Conservation (phyloP, 805 yeast genomes). For the Phaffomyces antillensis region DNA sequence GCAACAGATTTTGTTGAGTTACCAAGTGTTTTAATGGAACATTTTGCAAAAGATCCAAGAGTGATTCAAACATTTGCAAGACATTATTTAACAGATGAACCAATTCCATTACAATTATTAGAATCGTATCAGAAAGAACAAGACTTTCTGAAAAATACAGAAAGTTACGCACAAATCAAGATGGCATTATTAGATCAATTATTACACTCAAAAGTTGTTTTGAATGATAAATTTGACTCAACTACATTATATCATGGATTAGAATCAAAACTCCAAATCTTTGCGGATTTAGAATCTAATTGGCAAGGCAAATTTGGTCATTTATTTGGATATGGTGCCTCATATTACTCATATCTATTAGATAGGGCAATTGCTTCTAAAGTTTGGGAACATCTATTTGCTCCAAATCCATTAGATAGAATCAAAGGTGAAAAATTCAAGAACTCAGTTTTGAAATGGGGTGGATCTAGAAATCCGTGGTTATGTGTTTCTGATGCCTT, state of each 20-base stretch:
- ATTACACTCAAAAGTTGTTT: constrained; percentile 44
- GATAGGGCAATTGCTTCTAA: constrained; percentile 90
- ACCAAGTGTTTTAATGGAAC: constrained; percentile 95
- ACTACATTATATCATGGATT: constrained; percentile 57
- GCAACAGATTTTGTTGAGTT: constrained; percentile 94
- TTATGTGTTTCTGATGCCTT: constrained; percentile 72
- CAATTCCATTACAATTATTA: constrained; percentile 45
- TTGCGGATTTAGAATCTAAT: constrained; percentile 61
- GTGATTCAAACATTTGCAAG: constrained; percentile 68
- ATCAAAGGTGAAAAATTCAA: constrained; percentile 72
- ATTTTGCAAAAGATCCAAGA: constrained; percentile 74
- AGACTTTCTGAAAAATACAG: constrained; percentile 55
- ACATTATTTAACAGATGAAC: constrained; percentile 57
- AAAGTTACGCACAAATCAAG: constrained; percentile 78
- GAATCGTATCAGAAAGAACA: constrained; percentile 44
- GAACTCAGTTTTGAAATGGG: constrained; percentile 75
- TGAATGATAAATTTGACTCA: constrained; percentile 42
- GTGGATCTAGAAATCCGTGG: constrained; percentile 92
- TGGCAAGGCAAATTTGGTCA: constrained; percentile 97
- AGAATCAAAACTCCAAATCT: constrained; percentile 51
- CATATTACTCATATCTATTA: constrained; percentile 84
- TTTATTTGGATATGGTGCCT: constrained; percentile 86
- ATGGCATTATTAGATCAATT: constrained; percentile 86
- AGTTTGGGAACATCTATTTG: constrained; percentile 72
- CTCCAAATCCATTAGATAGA: constrained; percentile 59